phyloP scores from a whole-genome alignment of 306 rosid genomes.

The Fagus sylvatica region DNA sequence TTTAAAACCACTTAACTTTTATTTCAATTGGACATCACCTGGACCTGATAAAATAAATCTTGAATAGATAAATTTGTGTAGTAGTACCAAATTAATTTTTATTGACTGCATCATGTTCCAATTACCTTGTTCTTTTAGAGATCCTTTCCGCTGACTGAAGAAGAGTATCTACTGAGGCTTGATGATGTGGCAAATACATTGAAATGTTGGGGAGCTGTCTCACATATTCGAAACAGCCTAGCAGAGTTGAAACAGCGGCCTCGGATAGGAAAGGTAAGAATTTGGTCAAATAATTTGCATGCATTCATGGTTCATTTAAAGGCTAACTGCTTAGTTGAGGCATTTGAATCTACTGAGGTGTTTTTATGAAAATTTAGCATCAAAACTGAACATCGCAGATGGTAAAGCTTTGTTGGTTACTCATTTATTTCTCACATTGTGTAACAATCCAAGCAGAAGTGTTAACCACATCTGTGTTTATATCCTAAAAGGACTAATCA shows the following conservation, averaged over 20 bases:
- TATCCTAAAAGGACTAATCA: too few species aligned
- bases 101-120: slow-evolving; percentile 10
- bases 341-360: not conserved
- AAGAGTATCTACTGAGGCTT: slow-evolving; percentile 92
- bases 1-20: too few species aligned
- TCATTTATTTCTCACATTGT: not conserved
- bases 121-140: slow-evolving; percentile 44
- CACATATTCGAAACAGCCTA: slow-evolving; percentile 92
- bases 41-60: too few species aligned
- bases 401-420: not conserved
- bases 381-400: not conserved
- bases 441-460: too few species aligned
- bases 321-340: not conserved
- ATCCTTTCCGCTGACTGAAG: slow-evolving; percentile 95
- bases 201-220: slow-evolving; percentile 99
- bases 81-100: too few species aligned
- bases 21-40: too few species aligned
- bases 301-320: not conserved
- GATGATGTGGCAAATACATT: slow-evolving; percentile 86
- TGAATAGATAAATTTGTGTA: too few species aligned
- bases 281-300: slow-evolving; percentile 17
- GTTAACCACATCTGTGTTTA: too few species aligned
- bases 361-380: not conserved
- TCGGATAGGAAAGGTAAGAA: slow-evolving; percentile 86
- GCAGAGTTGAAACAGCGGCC: slow-evolving; percentile 81